Conservation (phyloP, 2,329 filamentous ascomycete genomes). For the Arthrinium phaeospermum region DNA sequence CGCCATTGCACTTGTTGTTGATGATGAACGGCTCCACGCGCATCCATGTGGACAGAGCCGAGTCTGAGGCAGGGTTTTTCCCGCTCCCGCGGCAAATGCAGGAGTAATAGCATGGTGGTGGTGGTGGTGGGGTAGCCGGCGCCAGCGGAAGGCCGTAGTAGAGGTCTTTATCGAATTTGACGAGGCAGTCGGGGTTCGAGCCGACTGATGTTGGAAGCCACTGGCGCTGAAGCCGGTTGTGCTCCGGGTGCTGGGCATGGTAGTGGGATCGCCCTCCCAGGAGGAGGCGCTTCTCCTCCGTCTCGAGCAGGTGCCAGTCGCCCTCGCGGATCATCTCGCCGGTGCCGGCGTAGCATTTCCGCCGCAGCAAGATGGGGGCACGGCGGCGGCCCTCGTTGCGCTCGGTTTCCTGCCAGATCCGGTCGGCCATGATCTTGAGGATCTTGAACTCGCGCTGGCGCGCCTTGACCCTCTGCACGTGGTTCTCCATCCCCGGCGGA, state of each 20-base stretch:
- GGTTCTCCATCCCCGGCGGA: background rate
- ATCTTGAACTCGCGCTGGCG: constrained; percentile 23
- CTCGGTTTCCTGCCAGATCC: constrained; percentile 13
- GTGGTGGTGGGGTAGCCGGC: background rate
- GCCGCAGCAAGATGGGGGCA: background rate
- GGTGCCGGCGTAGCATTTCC: background rate
- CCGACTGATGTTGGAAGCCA: background rate
- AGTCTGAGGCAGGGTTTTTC: too few species aligned
- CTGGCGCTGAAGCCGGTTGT: background rate
- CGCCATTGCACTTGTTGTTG: too few species aligned
- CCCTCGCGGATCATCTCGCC: background rate
- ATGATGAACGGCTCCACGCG: background rate
- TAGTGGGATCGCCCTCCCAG: background rate
- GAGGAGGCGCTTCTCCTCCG: background rate
- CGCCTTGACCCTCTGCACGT: background rate
- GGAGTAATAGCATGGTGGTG: background rate
- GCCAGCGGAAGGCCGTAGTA: background rate
- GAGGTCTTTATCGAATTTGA: background rate
- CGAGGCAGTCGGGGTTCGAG: background rate
- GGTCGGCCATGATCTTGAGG: constrained; percentile 21
- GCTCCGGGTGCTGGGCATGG: background rate
- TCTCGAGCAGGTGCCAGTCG: background rate
- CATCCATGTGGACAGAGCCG: background rate
- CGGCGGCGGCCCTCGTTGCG: background rate
- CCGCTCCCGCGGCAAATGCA: too few species aligned